phyloP scores from a whole-genome alignment of 257 asterid genomes.

The Verbena officinalis region DNA sequence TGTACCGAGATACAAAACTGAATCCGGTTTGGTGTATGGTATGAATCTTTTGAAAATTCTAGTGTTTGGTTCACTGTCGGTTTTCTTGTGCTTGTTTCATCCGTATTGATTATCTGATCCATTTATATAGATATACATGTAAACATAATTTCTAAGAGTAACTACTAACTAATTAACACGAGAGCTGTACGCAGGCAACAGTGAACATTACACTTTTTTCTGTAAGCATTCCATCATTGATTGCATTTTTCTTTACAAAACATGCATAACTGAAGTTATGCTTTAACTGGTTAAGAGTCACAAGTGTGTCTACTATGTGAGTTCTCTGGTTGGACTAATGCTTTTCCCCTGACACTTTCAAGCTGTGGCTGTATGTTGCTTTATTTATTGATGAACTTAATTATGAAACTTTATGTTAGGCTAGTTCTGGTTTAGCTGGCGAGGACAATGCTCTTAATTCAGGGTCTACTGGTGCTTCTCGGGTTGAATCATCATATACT shows the following conservation, averaged over 20 bases:
- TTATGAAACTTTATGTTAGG: conserved; percentile 56
- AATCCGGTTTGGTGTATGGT: too few species aligned
- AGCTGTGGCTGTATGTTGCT: conserved; percentile 20
- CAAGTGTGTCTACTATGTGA: conserved; percentile 22
- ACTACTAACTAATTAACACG: too few species aligned
- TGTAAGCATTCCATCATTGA: not conserved
- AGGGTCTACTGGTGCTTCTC: conserved; percentile 73
- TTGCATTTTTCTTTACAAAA: not conserved
- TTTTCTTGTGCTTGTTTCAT: too few species aligned
- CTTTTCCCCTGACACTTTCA: conserved; percentile 26
- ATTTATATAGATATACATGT: too few species aligned
- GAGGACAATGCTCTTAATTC: conserved; percentile 66
- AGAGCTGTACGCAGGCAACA: not conserved
- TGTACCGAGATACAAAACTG: too few species aligned
- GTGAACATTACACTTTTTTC: conserved; percentile 1
- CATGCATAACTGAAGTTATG: not conserved
- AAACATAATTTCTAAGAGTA: too few species aligned
- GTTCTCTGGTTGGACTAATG: conserved; percentile 26
- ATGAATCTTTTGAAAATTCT: too few species aligned
- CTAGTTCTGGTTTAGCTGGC: conserved; percentile 80
- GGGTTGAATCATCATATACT: conserved; percentile 83
- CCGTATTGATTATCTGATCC: too few species aligned
- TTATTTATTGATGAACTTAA: conserved; percentile 25
- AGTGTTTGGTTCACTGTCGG: too few species aligned
- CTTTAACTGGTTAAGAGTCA: conserved; percentile 29